Conservation (phyloP, 2,329 filamentous ascomycete species). For the Penicillium sp. region DNA sequence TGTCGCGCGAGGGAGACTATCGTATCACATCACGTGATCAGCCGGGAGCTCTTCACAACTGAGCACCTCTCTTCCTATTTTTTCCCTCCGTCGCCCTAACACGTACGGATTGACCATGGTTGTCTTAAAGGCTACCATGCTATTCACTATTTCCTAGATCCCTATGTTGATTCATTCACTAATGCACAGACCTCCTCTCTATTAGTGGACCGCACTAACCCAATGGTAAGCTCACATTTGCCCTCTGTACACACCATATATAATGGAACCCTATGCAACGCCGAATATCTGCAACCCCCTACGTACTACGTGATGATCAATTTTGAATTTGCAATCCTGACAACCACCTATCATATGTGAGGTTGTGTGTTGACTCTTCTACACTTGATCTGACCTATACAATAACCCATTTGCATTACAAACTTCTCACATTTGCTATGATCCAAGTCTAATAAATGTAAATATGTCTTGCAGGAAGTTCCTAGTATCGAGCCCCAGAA, state of each 20-base stretch:
- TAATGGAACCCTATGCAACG: slow-evolving; percentile 9
- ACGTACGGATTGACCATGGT: neutral
- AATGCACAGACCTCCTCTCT: neutral
- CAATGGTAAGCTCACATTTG: neutral
- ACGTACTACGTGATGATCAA: slow-evolving; percentile 35
- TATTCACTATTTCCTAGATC: neutral
- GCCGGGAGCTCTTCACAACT: neutral
- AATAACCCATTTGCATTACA: neutral
- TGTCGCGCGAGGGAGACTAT: slow-evolving; percentile 6
- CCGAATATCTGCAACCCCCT: slow-evolving; percentile 9
- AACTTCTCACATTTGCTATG: slow-evolving; percentile 5
- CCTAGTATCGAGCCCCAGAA: slow-evolving; percentile 30
- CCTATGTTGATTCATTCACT: neutral
- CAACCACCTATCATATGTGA: slow-evolving; percentile 40
- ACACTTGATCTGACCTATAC: slow-evolving; percentile 46
- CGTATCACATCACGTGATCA: slow-evolving; percentile 10
- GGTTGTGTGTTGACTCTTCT: slow-evolving; percentile 47
- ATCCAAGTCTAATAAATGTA: slow-evolving; percentile 13
- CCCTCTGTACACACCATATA: neutral
- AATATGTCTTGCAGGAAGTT: neutral
- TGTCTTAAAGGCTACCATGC: neutral
- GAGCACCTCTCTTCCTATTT: neutral
- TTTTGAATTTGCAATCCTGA: slow-evolving; percentile 46
- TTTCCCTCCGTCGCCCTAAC: neutral
- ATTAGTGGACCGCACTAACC: neutral